phyloP scores from a whole-genome alignment of 306 rosid genomes.

The Citrullus amarus region DNA sequence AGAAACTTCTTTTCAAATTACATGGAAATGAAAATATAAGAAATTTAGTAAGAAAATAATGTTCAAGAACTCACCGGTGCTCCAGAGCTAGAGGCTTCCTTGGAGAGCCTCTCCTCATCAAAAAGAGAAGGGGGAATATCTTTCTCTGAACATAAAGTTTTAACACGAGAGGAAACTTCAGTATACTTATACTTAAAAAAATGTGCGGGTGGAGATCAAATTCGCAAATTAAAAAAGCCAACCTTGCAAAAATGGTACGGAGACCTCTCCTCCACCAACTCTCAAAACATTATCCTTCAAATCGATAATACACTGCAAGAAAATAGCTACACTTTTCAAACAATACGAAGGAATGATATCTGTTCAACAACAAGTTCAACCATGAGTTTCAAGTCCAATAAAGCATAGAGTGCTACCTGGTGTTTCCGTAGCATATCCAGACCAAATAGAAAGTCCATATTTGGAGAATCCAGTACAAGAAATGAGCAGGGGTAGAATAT shows the following conservation, averaged over 20 bases:
- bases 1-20: background rate
- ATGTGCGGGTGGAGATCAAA: background rate
- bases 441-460: conserved; percentile 95
- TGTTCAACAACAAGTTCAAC: background rate
- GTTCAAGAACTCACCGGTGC: conserved; percentile 33
- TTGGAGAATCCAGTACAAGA: conserved; percentile 71
- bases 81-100: conserved; percentile 67
- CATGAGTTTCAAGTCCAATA: background rate
- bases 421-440: conserved; percentile 96
- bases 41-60: background rate
- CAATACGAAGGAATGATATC: background rate
- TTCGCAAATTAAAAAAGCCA: conserved; percentile 10
- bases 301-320: conserved; percentile 70
- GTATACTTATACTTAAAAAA: background rate
- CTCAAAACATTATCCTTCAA: conserved; percentile 74
- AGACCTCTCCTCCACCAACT: conserved; percentile 94
- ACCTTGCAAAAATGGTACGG: conserved; percentile 94
- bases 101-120: conserved; percentile 47
- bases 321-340: conserved; percentile 1
- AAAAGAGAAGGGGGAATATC: conserved; percentile 65
- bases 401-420: conserved; percentile 46
- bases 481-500: conserved; percentile 89
- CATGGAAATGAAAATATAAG: background rate
- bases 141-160: conserved; percentile 44
- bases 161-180: background rate